These are phyloP conservation scores for Chaetomiaceae sp. DNA, from an alignment of 2,329 filamentous ascomycete species.

Conservation along the genomic window DNA sequence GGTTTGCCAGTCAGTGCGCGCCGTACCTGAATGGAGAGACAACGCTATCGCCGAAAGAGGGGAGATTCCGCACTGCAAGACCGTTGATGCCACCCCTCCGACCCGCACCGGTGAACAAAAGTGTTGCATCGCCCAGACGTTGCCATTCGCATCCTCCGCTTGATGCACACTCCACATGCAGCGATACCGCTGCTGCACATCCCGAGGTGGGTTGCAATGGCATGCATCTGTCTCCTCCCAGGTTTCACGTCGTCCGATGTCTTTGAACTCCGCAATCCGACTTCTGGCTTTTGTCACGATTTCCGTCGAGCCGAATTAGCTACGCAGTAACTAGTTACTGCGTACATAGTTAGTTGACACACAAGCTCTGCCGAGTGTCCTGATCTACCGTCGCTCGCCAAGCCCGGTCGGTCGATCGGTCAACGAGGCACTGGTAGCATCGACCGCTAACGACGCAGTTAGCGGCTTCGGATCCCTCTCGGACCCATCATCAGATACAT, in stretches of 20 bases:
- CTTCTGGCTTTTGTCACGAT: background rate
- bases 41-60: constrained; percentile 1
- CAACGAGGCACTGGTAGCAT: background rate
- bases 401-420: too few species aligned
- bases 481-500: too few species aligned
- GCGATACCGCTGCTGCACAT: constrained; percentile 5
- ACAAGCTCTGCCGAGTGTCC: background rate
- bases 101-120: constrained; percentile 21
- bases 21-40: constrained; percentile 3
- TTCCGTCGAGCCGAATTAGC: background rate
- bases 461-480: background rate
- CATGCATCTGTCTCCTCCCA: background rate
- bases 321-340: too few species aligned
- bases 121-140: constrained; percentile 11
- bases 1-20: background rate
- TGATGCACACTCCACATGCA: background rate
- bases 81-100: constrained; percentile 17
- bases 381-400: constrained; percentile 1
- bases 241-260: constrained; percentile 1
- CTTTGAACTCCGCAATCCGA: background rate
- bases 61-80: constrained; percentile 7
- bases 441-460: background rate
- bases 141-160: background rate
- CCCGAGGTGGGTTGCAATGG: background rate
- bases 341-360: background rate